These are phyloP conservation scores for Paradendryphiella salina DNA, from an alignment of 2,329 filamentous ascomycete species.

Conservation along the genomic window DNA sequence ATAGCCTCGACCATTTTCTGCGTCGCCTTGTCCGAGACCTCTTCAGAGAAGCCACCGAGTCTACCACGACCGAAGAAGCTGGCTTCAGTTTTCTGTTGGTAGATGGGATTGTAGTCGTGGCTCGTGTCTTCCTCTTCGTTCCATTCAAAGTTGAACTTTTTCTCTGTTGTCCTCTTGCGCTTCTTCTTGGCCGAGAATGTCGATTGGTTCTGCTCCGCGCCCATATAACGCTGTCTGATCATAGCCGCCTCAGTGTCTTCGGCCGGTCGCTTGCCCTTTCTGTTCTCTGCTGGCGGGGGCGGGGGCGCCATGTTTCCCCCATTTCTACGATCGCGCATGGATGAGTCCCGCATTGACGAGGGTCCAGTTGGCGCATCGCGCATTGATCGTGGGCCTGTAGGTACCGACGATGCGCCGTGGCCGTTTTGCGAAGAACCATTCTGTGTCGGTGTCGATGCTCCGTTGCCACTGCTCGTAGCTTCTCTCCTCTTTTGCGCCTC, in stretches of 20 bases:
- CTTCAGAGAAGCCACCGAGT: conserved; percentile 68
- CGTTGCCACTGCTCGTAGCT: conserved; percentile 35
- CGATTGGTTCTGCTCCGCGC: conserved; percentile 80
- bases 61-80: conserved; percentile 71
- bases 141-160: conserved; percentile 99
- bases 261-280: conserved; percentile 42
- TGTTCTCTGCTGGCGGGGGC: conserved; percentile 47
- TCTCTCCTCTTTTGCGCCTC: conserved; percentile 58
- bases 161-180: conserved; percentile 85
- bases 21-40: conserved; percentile 56
- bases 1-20: conserved; percentile 68
- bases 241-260: conserved; percentile 72
- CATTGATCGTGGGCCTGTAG: conserved; percentile 74
- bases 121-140: conserved; percentile 93
- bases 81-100: conserved; percentile 67
- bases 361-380: conserved; percentile 68
- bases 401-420: conserved; percentile 50
- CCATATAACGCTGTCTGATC: conserved; percentile 84
- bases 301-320: conserved; percentile 57
- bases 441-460: conserved; percentile 7
- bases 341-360: conserved; percentile 61
- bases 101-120: conserved; percentile 78
- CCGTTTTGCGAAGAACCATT: conserved; percentile 17
- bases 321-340: conserved; percentile 27
- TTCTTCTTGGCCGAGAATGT: conserved; percentile 97